Evolutionary conservation across 2,329 filamentous ascomycete species (phyloP), one percentile per base, ranked within the genome.

Genomic region (Ophiostoma himal-ulmi): DNA sequence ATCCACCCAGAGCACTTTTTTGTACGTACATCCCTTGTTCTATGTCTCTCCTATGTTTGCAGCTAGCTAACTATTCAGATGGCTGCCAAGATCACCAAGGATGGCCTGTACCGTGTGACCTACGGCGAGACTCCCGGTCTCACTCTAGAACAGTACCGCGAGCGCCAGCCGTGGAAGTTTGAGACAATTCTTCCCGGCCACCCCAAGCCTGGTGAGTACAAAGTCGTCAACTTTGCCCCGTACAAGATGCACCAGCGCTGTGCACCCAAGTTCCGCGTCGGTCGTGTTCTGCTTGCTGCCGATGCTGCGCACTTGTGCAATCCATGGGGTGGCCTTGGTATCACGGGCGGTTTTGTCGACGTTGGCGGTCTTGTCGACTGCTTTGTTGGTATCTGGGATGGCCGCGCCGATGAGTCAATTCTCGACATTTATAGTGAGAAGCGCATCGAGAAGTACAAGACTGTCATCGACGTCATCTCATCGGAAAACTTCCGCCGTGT

Each of bases 311-410:
- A 89, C 69, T 73, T 84, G 20, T 84, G 82, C 75, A 85, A 84
- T 75, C 82, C 82, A 0, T 83, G 83, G 77, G 88, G 88, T 65
- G 88, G 88, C 0, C 79, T 89, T 20, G 88, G 88, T 1, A 83
- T 89, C 68, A 89, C 86, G 0, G 86, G 87, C 6, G 88, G 88
- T 0, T 86, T 90, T 70, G 85, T 86, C n/a, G 88, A 89, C 73
- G 82, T 88, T 2, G 87, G 85, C 13, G 85, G 86, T 0, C 80
- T 90, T 6, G 86, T 83, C 71, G 86, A 90, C 74, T 88, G 86
- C 74, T 80, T 89, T 2, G 77, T 77, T 2, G 82, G 82, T 0
- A 80, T 83, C 65, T 82, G 78, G 77, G 79, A 82, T 37, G 81
- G 81, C 1, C 76, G 76, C 39, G 81, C 81, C 1, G 80, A 82